phyloP scores from a whole-genome alignment of 2,329 filamentous ascomycete genomes.

The Colletotrichum scovillei region DNA sequence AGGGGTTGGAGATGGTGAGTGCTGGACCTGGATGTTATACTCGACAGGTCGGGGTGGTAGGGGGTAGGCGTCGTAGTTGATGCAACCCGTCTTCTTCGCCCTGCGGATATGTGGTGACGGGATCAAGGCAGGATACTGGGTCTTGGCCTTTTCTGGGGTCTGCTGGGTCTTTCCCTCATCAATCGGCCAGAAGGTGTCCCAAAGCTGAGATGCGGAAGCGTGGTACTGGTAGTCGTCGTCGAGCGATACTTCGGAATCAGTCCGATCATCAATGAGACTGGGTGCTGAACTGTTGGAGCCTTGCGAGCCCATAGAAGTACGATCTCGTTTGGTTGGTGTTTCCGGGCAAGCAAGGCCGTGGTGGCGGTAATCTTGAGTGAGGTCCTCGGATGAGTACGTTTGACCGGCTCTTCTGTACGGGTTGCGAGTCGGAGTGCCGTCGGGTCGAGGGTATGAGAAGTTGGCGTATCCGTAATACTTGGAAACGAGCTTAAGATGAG shows the following conservation, averaged over 20 bases:
- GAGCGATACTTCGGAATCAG: constrained; percentile 61
- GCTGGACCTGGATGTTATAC: constrained; percentile 33
- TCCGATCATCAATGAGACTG: constrained; percentile 61
- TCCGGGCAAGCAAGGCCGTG: constrained; percentile 10
- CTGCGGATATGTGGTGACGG: constrained; percentile 36
- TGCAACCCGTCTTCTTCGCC: constrained; percentile 34
- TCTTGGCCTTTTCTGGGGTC: constrained; percentile 29
- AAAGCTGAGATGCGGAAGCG: constrained; percentile 56
- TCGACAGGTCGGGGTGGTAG: constrained; percentile 39
- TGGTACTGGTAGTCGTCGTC: constrained; percentile 65
- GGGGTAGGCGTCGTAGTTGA: constrained; percentile 39
- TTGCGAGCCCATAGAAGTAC: constrained; percentile 53
- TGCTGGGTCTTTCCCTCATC: constrained; percentile 20
- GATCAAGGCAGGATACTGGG: constrained; percentile 35
- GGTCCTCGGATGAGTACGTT: constrained; percentile 32
- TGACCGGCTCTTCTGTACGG: constrained; percentile 33
- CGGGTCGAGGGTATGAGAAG: constrained; percentile 52
- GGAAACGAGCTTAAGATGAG: constrained; percentile 51
- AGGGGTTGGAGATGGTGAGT: constrained; percentile 10
- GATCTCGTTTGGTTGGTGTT: constrained; percentile 41
- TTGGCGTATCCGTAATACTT: constrained; percentile 54
- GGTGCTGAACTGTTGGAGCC: constrained; percentile 58
- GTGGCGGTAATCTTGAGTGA: constrained; percentile 9
- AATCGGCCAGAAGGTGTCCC: constrained; percentile 62
- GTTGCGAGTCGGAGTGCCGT: constrained; percentile 35